Evolutionary conservation across 108 stramenopile genomes (phyloP).

Genomic region (Cyclostephanos tholiformis): DNA sequence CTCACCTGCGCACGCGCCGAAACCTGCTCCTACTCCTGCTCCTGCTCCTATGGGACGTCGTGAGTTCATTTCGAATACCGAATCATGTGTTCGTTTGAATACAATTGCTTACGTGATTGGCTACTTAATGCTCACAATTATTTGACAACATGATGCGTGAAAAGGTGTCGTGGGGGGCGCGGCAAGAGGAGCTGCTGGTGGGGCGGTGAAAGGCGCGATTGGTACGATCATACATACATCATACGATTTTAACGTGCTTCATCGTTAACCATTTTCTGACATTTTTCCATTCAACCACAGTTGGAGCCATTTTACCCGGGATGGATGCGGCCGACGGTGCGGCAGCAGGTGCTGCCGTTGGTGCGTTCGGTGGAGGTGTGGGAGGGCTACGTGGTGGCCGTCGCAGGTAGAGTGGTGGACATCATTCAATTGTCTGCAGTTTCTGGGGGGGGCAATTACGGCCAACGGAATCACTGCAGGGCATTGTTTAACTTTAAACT

Average conservation of each 20-base stretch:
- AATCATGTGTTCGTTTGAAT: no score
- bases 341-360: slow-evolving; percentile 45
- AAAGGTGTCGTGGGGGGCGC: slow-evolving; percentile 21
- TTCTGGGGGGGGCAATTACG: no score
- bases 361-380: slow-evolving; percentile 31
- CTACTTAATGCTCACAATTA: no score
- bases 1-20: slow-evolving; percentile 9
- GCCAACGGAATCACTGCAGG: no score
- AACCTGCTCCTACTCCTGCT: slow-evolving; percentile 22
- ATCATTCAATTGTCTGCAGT: no score
- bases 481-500: no score
- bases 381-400: slow-evolving; percentile 22
- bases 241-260: not conserved
- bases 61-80: not conserved
- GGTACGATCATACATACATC: slow-evolving; percentile 1
- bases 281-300: slow-evolving; percentile 3
- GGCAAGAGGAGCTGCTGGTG: slow-evolving; percentile 40
- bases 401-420: not conserved
- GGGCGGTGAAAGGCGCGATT: slow-evolving; percentile 41
- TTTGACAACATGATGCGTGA: no score
- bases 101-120: not conserved
- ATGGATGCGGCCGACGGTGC: slow-evolving; percentile 49
- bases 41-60: slow-evolving; percentile 4
- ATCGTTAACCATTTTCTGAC: not conserved
- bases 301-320: slow-evolving; percentile 47